Percentiles rank a stretch among this genome's conserved stretches.
Evolutionary conservation across 2,329 filamentous ascomycete genomes (phyloP).

Genomic region (Aspergillus flavus): DNA sequence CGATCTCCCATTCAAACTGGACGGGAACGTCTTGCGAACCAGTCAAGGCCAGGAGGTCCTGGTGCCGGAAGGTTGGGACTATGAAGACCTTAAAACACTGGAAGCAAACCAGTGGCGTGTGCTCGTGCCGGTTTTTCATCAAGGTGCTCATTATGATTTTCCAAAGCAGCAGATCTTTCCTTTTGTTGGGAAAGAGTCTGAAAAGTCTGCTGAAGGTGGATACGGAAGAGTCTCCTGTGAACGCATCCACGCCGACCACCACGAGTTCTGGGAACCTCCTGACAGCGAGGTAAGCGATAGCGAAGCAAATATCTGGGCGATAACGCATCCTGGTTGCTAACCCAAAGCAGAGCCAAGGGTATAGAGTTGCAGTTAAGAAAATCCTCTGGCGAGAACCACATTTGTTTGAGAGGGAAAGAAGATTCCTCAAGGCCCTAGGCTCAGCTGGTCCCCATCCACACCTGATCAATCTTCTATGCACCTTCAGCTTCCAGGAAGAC

Average conservation of each 20-base stretch:
- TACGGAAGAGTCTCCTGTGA: slow-evolving; percentile 12
- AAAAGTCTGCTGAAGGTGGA: not conserved
- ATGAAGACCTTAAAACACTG: not conserved
- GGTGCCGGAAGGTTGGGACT: not conserved
- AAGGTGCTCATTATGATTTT: slow-evolving; percentile 7
- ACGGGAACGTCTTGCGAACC: slow-evolving; percentile 1
- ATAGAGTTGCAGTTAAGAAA: slow-evolving; percentile 9
- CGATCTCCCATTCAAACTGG: slow-evolving; percentile 4
- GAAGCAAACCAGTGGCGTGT: slow-evolving; percentile 13
- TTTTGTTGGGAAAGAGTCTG: not conserved
- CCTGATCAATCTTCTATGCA: slow-evolving; percentile 32
- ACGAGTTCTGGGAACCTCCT: slow-evolving; percentile 6
- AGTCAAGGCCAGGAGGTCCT: not conserved
- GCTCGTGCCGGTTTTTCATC: slow-evolving; percentile 8
- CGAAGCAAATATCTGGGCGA: not conserved
- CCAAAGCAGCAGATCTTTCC: slow-evolving; percentile 7
- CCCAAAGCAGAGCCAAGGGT: not conserved
- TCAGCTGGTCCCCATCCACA: slow-evolving; percentile 14
- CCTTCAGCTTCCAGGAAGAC: slow-evolving; percentile 21
- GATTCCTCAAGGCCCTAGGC: not conserved
- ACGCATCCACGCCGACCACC: slow-evolving; percentile 16
- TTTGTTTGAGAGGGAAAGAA: slow-evolving; percentile 2
- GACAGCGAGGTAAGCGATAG: not conserved
- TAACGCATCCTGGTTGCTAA: not conserved
- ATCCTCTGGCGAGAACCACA: not conserved